Conservation (phyloP, 306 rosid genomes). For the Citrullus colocynthis region DNA sequence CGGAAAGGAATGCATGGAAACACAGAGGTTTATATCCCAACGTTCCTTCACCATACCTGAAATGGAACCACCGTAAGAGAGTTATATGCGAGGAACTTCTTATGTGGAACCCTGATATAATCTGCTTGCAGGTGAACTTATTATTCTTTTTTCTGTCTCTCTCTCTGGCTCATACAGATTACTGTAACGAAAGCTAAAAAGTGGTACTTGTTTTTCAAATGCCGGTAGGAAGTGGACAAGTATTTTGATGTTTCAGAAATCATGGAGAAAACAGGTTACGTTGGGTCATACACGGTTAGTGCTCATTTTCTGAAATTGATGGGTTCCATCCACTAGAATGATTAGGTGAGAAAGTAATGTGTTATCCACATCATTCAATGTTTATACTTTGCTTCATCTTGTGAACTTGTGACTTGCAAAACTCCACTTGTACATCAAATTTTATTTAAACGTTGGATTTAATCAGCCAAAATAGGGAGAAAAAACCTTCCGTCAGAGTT, state of each 20-base stretch:
- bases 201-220: not conserved
- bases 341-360: not conserved
- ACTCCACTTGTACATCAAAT: not conserved
- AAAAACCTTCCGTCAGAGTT: not conserved
- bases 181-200: not conserved
- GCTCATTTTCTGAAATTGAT: slow-evolving; percentile 6
- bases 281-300: slow-evolving; percentile 54
- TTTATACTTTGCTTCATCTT: not conserved
- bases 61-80: slow-evolving; percentile 49
- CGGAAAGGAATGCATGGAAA: slow-evolving; percentile 44
- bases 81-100: slow-evolving; percentile 56
- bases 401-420: not conserved
- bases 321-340: not conserved
- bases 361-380: not conserved
- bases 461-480: not conserved
- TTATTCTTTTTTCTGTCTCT: not conserved
- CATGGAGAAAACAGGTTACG: slow-evolving; percentile 62
- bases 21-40: slow-evolving; percentile 57
- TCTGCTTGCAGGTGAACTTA: slow-evolving; percentile 59
- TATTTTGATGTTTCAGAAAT: slow-evolving; percentile 43
- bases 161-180: not conserved
- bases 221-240: slow-evolving; percentile 70
- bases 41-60: slow-evolving; percentile 45
- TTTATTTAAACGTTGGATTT: not conserved
- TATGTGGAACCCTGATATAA: slow-evolving; percentile 50